phyloP scores from a whole-genome alignment of 1,139 yeast species.

The Martiniozyma asiatica region DNA sequence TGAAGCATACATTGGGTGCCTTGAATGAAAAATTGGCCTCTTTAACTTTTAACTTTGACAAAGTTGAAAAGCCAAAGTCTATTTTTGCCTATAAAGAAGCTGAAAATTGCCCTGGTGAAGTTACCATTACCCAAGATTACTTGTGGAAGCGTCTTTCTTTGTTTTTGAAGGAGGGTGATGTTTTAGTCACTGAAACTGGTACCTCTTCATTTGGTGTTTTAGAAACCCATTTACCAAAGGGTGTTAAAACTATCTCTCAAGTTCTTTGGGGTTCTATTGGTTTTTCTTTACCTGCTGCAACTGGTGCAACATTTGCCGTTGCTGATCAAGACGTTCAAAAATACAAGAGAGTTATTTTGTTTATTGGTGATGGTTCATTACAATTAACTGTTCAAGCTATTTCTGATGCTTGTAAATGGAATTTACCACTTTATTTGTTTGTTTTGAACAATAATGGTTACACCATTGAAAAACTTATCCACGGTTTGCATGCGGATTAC shows the following conservation, averaged over 20 bases:
- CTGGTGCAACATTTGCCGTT: conserved; percentile 81
- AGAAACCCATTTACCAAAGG: conserved; percentile 64
- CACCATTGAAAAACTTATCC: conserved; percentile 82
- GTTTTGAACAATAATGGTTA: conserved; percentile 80
- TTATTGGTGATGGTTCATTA: conserved; percentile 85
- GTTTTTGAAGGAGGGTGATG: conserved; percentile 71
- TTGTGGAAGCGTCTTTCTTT: conserved; percentile 67
- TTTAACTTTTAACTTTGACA: conserved; percentile 9
- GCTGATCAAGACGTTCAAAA: conserved; percentile 39
- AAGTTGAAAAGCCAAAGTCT: conserved; percentile 16
- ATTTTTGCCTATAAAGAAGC: conserved; percentile 15
- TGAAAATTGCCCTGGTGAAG: conserved; percentile 13
- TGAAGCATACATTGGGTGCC: conserved; percentile 54
- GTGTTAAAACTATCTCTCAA: conserved; percentile 71
- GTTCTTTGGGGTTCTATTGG: conserved; percentile 90
- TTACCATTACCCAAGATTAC: conserved; percentile 57
- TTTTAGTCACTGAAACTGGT: conserved; percentile 78
- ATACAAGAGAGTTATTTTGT: conserved; percentile 57
- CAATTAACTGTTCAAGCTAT: conserved; percentile 84
- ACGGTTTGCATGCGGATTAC: conserved; percentile 65
- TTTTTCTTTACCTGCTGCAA: conserved; percentile 71
- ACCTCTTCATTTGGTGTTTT: conserved; percentile 83
- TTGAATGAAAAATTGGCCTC: conserved; percentile 8
- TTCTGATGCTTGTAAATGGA: conserved; percentile 74
- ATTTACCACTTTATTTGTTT: conserved; percentile 67